Evolutionary conservation across 1,284 basidiomycete species (phyloP).

Genomic region (Puccinia novopanici): DNA sequence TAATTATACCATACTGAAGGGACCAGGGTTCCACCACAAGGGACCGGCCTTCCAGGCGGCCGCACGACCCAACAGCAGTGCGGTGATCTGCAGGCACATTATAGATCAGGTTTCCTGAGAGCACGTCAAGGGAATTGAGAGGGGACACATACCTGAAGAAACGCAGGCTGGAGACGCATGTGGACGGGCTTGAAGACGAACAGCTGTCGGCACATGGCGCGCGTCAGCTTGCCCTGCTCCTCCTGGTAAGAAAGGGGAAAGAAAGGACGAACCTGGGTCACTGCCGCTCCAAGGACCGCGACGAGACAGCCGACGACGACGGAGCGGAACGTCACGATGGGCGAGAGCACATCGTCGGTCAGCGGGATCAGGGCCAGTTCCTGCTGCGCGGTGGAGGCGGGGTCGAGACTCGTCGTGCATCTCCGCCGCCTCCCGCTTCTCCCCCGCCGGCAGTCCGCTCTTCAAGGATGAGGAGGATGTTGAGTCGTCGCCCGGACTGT

Average conservation of each 20-base stretch:
- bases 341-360: slow-evolving; percentile 16
- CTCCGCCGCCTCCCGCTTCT: too few relatives aligned
- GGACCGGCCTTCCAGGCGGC: slow-evolving; percentile 28
- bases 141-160: slow-evolving; percentile 33
- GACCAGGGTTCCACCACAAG: slow-evolving; percentile 42
- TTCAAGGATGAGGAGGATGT: too few relatives aligned
- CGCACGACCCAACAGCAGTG: slow-evolving; percentile 38
- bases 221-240: background rate
- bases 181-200: slow-evolving; percentile 49
- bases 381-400: background rate
- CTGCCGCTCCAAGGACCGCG: slow-evolving; percentile 30
- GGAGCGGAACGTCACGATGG: slow-evolving; percentile 27
- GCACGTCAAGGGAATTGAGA: background rate
- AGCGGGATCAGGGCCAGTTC: slow-evolving; percentile 32
- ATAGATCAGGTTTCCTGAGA: background rate
- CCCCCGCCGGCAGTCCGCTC: too few relatives aligned
- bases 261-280: slow-evolving; percentile 34
- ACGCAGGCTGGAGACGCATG: slow-evolving; percentile 40
- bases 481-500: too few relatives aligned
- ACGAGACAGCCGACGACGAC: slow-evolving; percentile 32
- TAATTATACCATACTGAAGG: slow-evolving; percentile 23
- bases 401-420: background rate
- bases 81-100: slow-evolving; percentile 9
- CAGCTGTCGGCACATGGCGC: slow-evolving; percentile 2
- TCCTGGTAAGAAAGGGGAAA: background rate